These are phyloP conservation scores for Vanderwaltozyma tropicalis DNA, from an alignment of 805 yeast species.

Conservation along the genomic window DNA sequence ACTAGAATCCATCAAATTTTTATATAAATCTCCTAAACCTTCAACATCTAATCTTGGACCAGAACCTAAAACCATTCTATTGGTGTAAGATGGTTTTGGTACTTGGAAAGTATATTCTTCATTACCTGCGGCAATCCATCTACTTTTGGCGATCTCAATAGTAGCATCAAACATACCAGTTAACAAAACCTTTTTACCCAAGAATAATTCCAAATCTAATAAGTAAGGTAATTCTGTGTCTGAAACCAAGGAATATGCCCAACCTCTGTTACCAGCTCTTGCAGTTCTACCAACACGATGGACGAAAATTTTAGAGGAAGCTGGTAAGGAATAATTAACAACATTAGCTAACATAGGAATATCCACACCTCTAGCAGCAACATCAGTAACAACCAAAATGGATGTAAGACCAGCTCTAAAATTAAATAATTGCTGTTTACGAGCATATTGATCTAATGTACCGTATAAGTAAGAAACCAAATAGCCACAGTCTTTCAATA, in stretches of 20 bases:
- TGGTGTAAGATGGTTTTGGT: slow-evolving; percentile 60
- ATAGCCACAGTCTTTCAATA: slow-evolving; percentile 71
- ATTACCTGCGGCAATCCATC: slow-evolving; percentile 33
- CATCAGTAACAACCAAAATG: slow-evolving; percentile 93
- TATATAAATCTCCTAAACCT: slow-evolving; percentile 58
- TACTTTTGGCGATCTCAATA: slow-evolving; percentile 39
- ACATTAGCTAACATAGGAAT: slow-evolving; percentile 94
- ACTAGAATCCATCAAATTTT: slow-evolving; percentile 46
- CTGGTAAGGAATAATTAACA: slow-evolving; percentile 81
- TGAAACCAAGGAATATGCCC: slow-evolving; percentile 87
- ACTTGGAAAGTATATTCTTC: slow-evolving; percentile 32
- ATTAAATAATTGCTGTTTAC: slow-evolving; percentile 76
- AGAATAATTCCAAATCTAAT: slow-evolving; percentile 78
- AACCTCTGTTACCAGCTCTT: slow-evolving; percentile 95
- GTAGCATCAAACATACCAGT: slow-evolving; percentile 61
- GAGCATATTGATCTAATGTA: slow-evolving; percentile 87
- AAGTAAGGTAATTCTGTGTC: slow-evolving; percentile 85
- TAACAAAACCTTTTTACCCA: slow-evolving; percentile 70
- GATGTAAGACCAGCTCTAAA: slow-evolving; percentile 79
- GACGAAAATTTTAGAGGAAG: slow-evolving; percentile 83
- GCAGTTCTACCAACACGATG: slow-evolving; percentile 99
- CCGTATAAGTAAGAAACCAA: slow-evolving; percentile 88
- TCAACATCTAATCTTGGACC: slow-evolving; percentile 69
- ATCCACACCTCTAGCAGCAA: slow-evolving; percentile 98
- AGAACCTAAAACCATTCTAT: slow-evolving; percentile 73